Evolutionary conservation across 306 rosid genomes (phyloP), one percentile per base, ranked within the genome.

Genomic region (Vigna radiata): DNA sequence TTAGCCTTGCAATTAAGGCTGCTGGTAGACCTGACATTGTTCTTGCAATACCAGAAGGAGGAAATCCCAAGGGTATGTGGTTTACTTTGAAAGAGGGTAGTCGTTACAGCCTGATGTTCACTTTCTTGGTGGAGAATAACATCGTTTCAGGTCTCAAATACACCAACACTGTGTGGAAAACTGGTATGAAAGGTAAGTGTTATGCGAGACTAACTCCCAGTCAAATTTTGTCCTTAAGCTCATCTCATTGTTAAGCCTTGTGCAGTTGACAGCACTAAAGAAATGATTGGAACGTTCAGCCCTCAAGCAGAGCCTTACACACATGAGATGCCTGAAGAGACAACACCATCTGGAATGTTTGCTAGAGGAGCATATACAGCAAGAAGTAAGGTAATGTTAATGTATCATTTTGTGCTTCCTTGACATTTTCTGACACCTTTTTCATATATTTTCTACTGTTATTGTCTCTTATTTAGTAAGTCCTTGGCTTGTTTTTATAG

Each of bases 61-160:
- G 97, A 79, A 92, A 88, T 59, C 97, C 93, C 39, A 86, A 90
- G 83, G 93, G 98, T 37, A 73, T 73, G 21, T 95, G 98, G 98
- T 95, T 95, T 79, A 92, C 97, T 80, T 83, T 95, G 91, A 95
- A 95, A 87, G 99, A 95, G 84, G 99, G 98, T 50, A 92, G 99
- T 91, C 91, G 78, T 66, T 95, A 92, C 86, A 89, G 88, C 55
- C 85, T 95, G 23, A 44, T 80, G 70, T 95, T 95, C 90, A 85
- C 92, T 64, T 91, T 95, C 76, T 85, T 87, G 83, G 99, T 95
- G 75, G 68, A 72, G 84, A 84, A 91, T 25, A 95, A 95, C 91
- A 92, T 95, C 27, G 98, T 95, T 83, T 90, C 97, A 13, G 99
- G 99, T 71, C 96, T 95, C 90, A 95, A 84, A 75, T 95, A 95